Conservation (phyloP, 352 stramenopile genomes). For the Phytopythium mirpurense region DNA sequence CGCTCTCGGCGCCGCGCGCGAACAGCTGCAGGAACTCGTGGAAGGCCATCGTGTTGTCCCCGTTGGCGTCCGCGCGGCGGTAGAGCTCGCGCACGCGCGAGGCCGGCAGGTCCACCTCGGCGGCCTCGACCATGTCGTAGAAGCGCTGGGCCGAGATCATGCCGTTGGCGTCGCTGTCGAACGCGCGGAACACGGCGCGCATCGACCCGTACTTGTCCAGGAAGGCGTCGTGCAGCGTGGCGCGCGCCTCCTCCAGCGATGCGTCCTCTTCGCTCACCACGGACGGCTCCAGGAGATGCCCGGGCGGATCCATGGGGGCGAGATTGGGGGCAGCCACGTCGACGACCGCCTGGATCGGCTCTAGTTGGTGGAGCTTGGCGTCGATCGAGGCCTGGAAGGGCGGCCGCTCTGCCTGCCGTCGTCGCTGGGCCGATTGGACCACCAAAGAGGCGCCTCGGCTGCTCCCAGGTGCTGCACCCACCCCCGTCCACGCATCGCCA, state of each 20-base stretch:
- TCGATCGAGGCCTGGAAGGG: background rate
- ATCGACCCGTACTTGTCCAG: conserved; percentile 75
- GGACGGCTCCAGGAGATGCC: too few relatives aligned
- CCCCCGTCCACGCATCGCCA: background rate
- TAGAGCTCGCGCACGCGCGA: conserved; percentile 47
- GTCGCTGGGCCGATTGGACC: conserved; percentile 10
- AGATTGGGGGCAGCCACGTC: too few relatives aligned
- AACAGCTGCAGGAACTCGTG: conserved; percentile 77
- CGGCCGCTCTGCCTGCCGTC: background rate
- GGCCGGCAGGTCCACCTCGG: conserved; percentile 41
- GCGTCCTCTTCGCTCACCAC: conserved; percentile 3
- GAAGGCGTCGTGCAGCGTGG: conserved; percentile 58
- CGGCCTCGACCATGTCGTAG: conserved; percentile 62
- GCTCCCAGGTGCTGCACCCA: background rate
- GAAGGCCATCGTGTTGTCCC: conserved; percentile 69
- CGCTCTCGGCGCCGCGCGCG: conserved; percentile 20
- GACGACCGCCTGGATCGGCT: background rate
- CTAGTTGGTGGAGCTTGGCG: background rate
- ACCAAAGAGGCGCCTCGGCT: background rate
- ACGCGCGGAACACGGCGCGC: conserved; percentile 67
- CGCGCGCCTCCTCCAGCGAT: conserved; percentile 30
- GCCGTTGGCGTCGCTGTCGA: conserved; percentile 58
- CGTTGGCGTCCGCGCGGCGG: conserved; percentile 50
- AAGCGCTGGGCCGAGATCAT: conserved; percentile 77
- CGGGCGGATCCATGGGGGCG: too few relatives aligned